phyloP scores from a whole-genome alignment of 257 asterid species.

The Solanum piurae region DNA sequence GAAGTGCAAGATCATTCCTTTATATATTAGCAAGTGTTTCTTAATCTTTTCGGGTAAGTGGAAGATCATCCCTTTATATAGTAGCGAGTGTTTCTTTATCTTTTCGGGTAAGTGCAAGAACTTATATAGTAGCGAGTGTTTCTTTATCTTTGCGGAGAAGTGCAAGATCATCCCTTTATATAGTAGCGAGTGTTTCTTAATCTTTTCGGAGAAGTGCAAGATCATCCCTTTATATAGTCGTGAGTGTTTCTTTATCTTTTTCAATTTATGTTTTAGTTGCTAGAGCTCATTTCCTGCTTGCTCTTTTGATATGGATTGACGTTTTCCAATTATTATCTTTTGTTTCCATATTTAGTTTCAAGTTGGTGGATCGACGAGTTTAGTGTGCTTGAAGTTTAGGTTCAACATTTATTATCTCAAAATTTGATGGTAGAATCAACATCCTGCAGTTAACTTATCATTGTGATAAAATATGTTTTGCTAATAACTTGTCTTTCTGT shows the following conservation, averaged over 20 bases:
- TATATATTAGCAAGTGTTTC: too few relatives aligned
- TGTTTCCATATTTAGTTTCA: background rate
- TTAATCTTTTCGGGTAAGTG: too few relatives aligned
- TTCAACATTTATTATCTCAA: background rate
- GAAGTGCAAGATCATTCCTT: too few relatives aligned
- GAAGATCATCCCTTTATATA: too few relatives aligned
- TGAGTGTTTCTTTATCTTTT: too few relatives aligned
- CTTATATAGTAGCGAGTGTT: too few relatives aligned
- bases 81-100: too few relatives aligned
- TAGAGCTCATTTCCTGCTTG: background rate
- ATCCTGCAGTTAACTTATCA: background rate
- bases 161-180: too few relatives aligned
- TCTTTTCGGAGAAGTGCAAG: too few relatives aligned
- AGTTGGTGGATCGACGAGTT: background rate
- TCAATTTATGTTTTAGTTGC: background rate
- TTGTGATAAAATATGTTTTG: background rate
- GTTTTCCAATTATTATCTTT: background rate
- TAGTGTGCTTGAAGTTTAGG: background rate
- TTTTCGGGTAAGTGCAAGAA: too few relatives aligned
- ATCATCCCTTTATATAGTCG: background rate
- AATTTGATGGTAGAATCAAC: background rate
- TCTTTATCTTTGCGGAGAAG: too few relatives aligned
- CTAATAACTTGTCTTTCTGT: background rate
- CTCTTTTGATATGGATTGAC: background rate
- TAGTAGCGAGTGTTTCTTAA: too few relatives aligned